Evolutionary conservation across 1,284 basidiomycete genomes (phyloP).

Genomic region (Pseudozyma tsukubaensis): DNA sequence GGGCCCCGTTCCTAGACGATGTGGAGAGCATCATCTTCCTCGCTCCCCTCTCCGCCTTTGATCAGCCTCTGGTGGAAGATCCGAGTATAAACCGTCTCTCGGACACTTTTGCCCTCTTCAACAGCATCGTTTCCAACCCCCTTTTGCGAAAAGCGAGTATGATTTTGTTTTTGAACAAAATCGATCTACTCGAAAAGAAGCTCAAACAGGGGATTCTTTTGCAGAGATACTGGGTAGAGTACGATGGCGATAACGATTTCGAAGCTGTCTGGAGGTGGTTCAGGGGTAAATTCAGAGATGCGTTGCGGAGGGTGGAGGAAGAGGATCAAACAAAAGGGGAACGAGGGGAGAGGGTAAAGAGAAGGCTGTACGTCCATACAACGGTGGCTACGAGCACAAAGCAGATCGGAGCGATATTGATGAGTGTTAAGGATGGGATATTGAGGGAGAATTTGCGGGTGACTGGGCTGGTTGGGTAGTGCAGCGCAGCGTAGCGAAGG

Average conservation of each 20-base stretch:
- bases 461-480: slow-evolving; percentile 33
- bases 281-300: slow-evolving; percentile 35
- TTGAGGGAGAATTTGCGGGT: slow-evolving; percentile 40
- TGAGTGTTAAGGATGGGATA: slow-evolving; percentile 54
- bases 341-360: slow-evolving; percentile 2
- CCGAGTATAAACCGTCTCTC: slow-evolving; percentile 35
- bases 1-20: slow-evolving; percentile 53
- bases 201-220: slow-evolving; percentile 20
- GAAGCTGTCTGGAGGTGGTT: slow-evolving; percentile 58
- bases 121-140: slow-evolving; percentile 35
- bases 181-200: slow-evolving; percentile 52
- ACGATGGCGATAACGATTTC: slow-evolving; percentile 48
- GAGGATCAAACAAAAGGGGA: background rate
- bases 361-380: slow-evolving; percentile 56
- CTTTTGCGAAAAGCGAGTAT: slow-evolving; percentile 37
- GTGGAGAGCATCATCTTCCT: slow-evolving; percentile 53
- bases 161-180: slow-evolving; percentile 61
- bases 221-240: slow-evolving; percentile 35
- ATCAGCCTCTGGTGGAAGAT: slow-evolving; percentile 53
- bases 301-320: slow-evolving; percentile 15
- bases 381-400: slow-evolving; percentile 54
- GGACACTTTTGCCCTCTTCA: slow-evolving; percentile 48
- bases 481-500: too few relatives aligned
- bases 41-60: slow-evolving; percentile 56
- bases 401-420: slow-evolving; percentile 53